Base-by-base conservation (phyloP, 2,329 filamentous ascomycete genomes). In the Xylaria sp. region DNA sequence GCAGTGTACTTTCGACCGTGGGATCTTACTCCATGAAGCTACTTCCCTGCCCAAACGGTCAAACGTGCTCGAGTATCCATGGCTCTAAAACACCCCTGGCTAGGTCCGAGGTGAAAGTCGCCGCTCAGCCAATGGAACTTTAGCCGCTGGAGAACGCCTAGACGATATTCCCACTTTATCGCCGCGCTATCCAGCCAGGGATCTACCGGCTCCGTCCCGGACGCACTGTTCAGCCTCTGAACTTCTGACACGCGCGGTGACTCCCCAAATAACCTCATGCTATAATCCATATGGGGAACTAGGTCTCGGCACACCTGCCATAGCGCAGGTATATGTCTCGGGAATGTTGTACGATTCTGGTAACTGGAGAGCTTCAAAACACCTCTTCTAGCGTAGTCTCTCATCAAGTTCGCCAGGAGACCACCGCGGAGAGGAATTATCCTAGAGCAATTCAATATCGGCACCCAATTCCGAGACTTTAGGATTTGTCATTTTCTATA, bases 1-100 rank as follows among this genome's bases (percentile, higher is more conserved):
- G 68, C 65, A 68, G 1, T 61, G 65, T n/a, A 56, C 61, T 59
- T 68, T 57, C 6, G n/a, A 58, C 6, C 9, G 47, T 64, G 19
- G 39, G 39, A 21, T 59, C 11, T 30, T 14, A n/a, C 21, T 34
- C 24, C 27, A 50, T 24, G 32, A 47, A 42, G 39, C 12, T 42
- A 42, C 39, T 42, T 42, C 39, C 14, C 39, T 42, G 14, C 19
- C 8, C 47, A 19, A 24, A 51, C n/a, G 42, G n/a, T 47, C n/a
- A 47, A 47, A 47, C 17, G 17, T 47, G 42, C 42, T 19, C 17
- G 42, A 11, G 51, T 24, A 47, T 36, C 60, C 36, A 48, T 56
- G 34, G 60, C 50, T 63, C 50, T 55, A 21, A 19, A 39, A 12
- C 51, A 34, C 17, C 34, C 30, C n/a, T 21, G 24, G 19, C 32